Evolutionary conservation across 163 green algal species (phyloP).

Genomic region (Trebouxia gelatinosa): DNA sequence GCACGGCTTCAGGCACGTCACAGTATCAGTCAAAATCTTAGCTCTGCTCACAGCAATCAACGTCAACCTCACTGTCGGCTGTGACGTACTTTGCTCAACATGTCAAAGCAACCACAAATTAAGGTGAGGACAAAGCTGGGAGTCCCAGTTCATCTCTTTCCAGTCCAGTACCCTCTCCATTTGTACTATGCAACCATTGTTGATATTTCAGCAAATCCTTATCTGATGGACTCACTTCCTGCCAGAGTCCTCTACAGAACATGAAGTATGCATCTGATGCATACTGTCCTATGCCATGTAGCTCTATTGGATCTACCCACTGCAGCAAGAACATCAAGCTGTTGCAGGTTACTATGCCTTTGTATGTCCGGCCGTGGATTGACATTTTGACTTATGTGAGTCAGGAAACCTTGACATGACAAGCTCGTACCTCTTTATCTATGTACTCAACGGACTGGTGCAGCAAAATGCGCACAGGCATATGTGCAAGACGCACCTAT

Average conservation of each 20-base stretch:
- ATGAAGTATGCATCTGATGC: constrained; percentile 86
- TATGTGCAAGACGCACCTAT: background rate
- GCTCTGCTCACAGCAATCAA: too few relatives aligned
- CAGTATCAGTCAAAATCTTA: too few relatives aligned
- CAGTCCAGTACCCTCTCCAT: constrained; percentile 53
- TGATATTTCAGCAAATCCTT: constrained; percentile 74
- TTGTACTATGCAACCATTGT: constrained; percentile 62
- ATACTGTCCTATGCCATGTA: constrained; percentile 90
- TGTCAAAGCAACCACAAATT: too few relatives aligned
- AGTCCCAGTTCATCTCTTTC: constrained; percentile 35
- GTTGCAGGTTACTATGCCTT: too few relatives aligned
- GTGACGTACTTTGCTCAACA: too few relatives aligned
- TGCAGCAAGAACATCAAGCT: constrained; percentile 40
- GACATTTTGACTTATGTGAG: too few relatives aligned
- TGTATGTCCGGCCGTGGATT: background rate
- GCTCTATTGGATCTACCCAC: constrained; percentile 75
- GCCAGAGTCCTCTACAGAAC: constrained; percentile 70
- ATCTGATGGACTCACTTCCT: constrained; percentile 53
- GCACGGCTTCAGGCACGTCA: too few relatives aligned
- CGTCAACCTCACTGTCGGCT: too few relatives aligned
- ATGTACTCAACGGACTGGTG: background rate
- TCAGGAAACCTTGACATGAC: too few relatives aligned
- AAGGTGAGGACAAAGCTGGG: too few relatives aligned
- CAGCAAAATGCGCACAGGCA: background rate
- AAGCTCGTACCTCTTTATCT: too few relatives aligned